Base-by-base conservation (phyloP, 139 green algal species). In the Chlamydomonas sp. region DNA sequence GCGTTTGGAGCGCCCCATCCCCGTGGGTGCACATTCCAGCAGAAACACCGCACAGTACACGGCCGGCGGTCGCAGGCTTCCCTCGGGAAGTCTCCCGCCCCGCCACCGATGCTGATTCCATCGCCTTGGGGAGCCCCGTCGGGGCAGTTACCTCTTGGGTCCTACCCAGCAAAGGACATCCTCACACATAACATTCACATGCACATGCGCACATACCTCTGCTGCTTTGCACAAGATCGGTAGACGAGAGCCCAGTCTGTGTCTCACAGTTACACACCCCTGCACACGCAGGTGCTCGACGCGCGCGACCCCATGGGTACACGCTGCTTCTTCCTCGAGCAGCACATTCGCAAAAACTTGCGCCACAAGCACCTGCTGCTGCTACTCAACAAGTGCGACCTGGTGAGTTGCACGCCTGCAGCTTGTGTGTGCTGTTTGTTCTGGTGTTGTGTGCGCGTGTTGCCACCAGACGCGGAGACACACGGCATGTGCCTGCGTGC, bases 341-440 rank as follows among this genome's bases (percentile, higher is more conserved):
- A 84, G 28, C 92, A 98, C 81, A 82, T 99, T 54, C 86, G 87
- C 69, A 89, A 92, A 72, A 94, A 97, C 63, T 79, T 88, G 1
- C 76, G 79, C 6, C 91, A 98, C 80, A 99, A 99, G 81, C 95
- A 98, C 84, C 64, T 99, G 62, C 80, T 99, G 48, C 82, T 99
- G 69, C 85, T 99, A 34, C 84, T 99, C 38, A 99, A 99, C 84
- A 99, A 99, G 81, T 92, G 87, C 38, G 91, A 97, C 76, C 75
- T 97, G 83, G 90, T 95, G 76, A 72, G 81, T 70, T 6, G 22
- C 5, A 61, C 50, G n/a, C n/a, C n/a, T n/a, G n/a, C n/a, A n/a
- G n/a, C n/a, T n/a, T n/a, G n/a, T n/a, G n/a, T n/a, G n/a, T n/a
- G n/a, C n/a, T n/a, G n/a, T n/a, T n/a, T n/a, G n/a, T n/a, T n/a